phyloP scores from a whole-genome alignment of 139 green algal genomes.

The Klebsormidium nitens region DNA sequence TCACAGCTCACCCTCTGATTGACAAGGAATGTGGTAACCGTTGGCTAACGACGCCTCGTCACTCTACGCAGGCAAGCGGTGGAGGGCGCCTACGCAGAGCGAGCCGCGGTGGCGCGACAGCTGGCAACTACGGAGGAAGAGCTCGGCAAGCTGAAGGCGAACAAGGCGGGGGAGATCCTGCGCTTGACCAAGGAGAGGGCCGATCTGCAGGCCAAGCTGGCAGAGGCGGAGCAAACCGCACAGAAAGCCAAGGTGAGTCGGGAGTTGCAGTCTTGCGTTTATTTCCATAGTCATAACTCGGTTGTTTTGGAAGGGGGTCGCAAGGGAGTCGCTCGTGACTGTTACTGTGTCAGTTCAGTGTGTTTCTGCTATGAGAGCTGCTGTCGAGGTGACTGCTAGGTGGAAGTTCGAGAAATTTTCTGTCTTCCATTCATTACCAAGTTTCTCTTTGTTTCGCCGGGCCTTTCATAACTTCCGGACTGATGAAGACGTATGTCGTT shows the following conservation, averaged over 20 bases:
- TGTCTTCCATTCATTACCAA: too few relatives aligned
- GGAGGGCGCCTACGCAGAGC: conserved; percentile 21
- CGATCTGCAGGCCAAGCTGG: conserved; percentile 28
- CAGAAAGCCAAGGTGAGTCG: conserved; percentile 17
- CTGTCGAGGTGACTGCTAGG: too few relatives aligned
- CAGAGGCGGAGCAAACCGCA: conserved; percentile 11
- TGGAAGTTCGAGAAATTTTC: too few relatives aligned
- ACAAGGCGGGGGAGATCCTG: conserved; percentile 11
- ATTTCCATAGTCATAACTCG: conserved; percentile 6
- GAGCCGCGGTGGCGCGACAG: conserved; percentile 27
- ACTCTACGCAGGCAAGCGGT: conserved; percentile 19
- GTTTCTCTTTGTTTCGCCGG: too few relatives aligned
- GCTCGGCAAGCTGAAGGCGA: background rate
- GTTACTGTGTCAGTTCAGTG: too few relatives aligned
- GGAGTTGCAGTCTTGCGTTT: background rate
- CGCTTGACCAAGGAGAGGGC: conserved; percentile 25
- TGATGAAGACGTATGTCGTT: too few relatives aligned
- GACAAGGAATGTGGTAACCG: background rate
- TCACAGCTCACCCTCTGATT: too few relatives aligned
- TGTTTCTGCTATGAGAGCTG: too few relatives aligned
- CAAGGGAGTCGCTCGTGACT: too few relatives aligned
- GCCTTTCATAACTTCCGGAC: too few relatives aligned
- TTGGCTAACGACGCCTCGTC: background rate
- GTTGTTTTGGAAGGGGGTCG: too few relatives aligned
- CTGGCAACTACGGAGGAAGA: conserved; percentile 27